Base-by-base conservation (phyloP, 2,329 filamentous ascomycete genomes). In the Penicillium sp. region DNA sequence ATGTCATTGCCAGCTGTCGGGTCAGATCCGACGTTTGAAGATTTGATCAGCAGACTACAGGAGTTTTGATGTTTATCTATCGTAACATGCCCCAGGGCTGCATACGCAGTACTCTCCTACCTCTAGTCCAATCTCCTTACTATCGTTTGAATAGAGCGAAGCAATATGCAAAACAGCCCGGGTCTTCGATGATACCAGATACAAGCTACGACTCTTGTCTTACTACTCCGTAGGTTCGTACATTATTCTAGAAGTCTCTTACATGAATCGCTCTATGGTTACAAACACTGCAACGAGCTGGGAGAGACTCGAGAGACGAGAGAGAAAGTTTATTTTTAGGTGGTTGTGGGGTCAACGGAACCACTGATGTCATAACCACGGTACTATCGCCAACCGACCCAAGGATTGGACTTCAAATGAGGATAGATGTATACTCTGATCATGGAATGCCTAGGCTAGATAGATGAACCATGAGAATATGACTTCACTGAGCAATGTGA, bases 301-400 rank as follows among this genome's bases (percentile, higher is more conserved):
- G 8, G 6, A 16, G n/a, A n/a, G n/a, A n/a, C n/a, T n/a, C n/a
- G n/a, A n/a, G n/a, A n/a, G n/a, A n/a, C n/a, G n/a, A n/a, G n/a
- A n/a, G n/a, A n/a, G 38, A 13, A 3, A 8, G 9, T 14, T 31
- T 46, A 46, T 40, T 46, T 46, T 33, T 46, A 40, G 50, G 22
- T 25, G 22, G 22, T 50, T 46, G 46, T 37, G 49, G 47, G 9
- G 25, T 19, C 25, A 5, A 29, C 22, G 16, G 42, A 41, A 54
- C 50, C 53, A 49, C 43, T 35, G 48, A 54, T 54, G 49, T 52
- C 49, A 56, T 53, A 42, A 25, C 54, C 56, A 46, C 41, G 49
- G 49, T 36, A 30, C n/a, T 44, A 8, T 31, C 12, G 18, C 10
- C 13, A 25, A 8, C 36, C 36, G 11, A 13, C 11, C 40, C 18